Evolutionary conservation across 148 eudicot species (phyloP), one percentile per base, ranked within the genome.

Genomic region (Chenopodium album): DNA sequence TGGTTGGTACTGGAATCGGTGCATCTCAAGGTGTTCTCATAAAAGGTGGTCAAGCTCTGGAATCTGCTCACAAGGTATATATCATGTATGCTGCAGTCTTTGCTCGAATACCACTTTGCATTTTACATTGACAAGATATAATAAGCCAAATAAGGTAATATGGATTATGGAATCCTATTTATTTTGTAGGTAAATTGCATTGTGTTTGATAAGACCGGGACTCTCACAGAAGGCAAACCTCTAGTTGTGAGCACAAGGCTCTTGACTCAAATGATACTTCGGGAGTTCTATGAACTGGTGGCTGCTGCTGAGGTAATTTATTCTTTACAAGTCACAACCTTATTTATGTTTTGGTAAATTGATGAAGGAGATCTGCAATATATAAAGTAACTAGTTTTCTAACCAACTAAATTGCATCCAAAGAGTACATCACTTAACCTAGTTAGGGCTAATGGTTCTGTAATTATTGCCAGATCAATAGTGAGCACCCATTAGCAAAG

Each of bases 1-100:
- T 97, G 99, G 99, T 97, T 88, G 99, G 99, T 76, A 94, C 99
- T 14, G 99, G 99, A 29, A 94, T 97, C 22, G 98, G 99, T 80
- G 99, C 99, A 77, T 87, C 99, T 71, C 97, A 92, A 85, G 99
- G 99, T 84, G 93, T 96, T 69, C 97, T 97, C 22, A 97, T 97
- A 73, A 97, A 97, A 90, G 99, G 97, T 23, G 99, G 99, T 64
- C 97, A 90, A 37, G 99, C 99, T 70, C 86, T 97, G 78, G 99
- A 97, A 86, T 90, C 89, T 81, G 92, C 99, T 73, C 97, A 94
- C 79, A 91, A 91, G 98, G 99, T 94, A 48, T 41, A 5, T 5
- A 37, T 37, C 44, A 37, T 37, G 4, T 37, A 41, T 70, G 85
- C 46, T 59, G 16, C 31, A 37, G 28, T 67, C 10, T 59, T 71